phyloP scores from a whole-genome alignment of 805 yeast genomes.

The Spathaspora hagerdaliae region DNA sequence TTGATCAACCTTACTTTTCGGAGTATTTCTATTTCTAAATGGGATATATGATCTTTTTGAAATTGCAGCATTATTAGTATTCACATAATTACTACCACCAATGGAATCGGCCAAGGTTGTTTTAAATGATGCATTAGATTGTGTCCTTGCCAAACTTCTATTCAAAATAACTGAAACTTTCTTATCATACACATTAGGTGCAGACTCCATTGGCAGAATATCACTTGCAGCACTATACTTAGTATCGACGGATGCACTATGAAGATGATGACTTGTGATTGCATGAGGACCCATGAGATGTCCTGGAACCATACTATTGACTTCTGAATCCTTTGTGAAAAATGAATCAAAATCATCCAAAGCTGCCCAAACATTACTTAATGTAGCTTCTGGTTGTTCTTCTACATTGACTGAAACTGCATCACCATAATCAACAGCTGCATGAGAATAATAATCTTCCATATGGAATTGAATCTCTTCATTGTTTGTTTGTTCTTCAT shows the following conservation, averaged over 20 bases:
- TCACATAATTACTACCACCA: conserved; percentile 15
- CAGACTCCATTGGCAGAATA: conserved; percentile 59
- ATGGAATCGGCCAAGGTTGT: conserved; percentile 68
- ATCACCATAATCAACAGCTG: conserved; percentile 31
- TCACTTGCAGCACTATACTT: conserved; percentile 36
- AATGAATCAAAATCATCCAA: conserved; percentile 85
- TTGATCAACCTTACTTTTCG: conserved; percentile 17
- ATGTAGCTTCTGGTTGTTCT: conserved; percentile 64
- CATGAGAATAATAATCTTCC: conserved; percentile 50
- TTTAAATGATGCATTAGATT: conserved; percentile 74
- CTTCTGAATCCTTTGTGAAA: conserved; percentile 53
- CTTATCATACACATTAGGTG: conserved; percentile 75
- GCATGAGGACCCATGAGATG: background rate
- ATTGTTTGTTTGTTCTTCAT: conserved; percentile 26
- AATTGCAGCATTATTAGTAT: conserved; percentile 1
- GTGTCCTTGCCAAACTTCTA: conserved; percentile 66
- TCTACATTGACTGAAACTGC: conserved; percentile 48
- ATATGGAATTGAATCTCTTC: conserved; percentile 51
- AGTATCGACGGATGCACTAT: conserved; percentile 61
- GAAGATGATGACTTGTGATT: conserved; percentile 29
- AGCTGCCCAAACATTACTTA: conserved; percentile 91
- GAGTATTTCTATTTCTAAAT: conserved; percentile 22
- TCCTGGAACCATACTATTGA: conserved; percentile 6
- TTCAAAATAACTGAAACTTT: conserved; percentile 74
- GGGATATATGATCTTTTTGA: conserved; percentile 39